Conservation (phyloP, 345 rosid genomes). For the Hibiscus syriacus region DNA sequence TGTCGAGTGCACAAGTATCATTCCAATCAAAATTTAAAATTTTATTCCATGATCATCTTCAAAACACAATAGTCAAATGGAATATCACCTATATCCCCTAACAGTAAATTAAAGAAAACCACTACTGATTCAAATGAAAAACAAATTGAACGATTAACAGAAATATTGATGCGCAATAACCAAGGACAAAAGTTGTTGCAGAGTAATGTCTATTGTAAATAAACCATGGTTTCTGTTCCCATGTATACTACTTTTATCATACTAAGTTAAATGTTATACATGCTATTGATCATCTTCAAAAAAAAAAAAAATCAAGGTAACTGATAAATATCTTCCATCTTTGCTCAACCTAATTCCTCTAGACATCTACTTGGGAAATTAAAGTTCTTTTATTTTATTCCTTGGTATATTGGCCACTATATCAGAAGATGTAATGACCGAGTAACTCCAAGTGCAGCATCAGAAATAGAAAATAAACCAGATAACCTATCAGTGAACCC, state of each 20-base stretch:
- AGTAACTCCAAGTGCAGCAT: background rate
- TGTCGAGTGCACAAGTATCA: constrained; percentile 10
- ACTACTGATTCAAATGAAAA: background rate
- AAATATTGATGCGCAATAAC: background rate
- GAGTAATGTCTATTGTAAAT: background rate
- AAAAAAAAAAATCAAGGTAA: background rate
- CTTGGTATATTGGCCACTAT: background rate
- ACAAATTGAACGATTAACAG: background rate
- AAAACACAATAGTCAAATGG: background rate
- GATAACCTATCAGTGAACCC: background rate
- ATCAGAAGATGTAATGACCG: background rate
- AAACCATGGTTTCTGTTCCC: background rate
- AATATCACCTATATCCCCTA: background rate
- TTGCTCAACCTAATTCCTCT: background rate
- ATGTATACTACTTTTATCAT: background rate
- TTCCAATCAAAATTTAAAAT: background rate
- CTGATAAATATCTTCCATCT: background rate
- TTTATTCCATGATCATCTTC: background rate
- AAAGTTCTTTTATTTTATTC: background rate
- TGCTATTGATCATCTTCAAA: background rate
- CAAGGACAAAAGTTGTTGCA: background rate
- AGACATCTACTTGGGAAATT: background rate
- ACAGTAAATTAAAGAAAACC: background rate
- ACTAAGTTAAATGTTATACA: background rate
- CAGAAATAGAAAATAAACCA: background rate